Conservation (phyloP, 176 grass and related monocot species). For the Dendrocalamus sinicus region DNA sequence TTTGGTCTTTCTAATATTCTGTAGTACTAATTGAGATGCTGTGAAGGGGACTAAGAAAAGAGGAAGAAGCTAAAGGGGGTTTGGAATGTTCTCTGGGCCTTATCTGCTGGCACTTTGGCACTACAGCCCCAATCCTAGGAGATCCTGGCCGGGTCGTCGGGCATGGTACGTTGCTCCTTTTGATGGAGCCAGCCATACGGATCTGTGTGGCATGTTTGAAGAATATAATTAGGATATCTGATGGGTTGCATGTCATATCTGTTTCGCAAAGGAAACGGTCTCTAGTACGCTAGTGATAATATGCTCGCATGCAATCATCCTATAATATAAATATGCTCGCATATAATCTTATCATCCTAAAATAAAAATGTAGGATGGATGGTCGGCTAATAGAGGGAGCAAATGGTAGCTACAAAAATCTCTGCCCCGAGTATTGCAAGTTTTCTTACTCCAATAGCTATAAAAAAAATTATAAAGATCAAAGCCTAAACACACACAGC, state of each 20-base stretch:
- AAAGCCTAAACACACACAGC: no score
- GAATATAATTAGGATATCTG: background rate
- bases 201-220: background rate
- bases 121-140: slow-evolving; percentile 20
- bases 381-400: no score
- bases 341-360: no score
- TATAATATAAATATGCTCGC: no score
- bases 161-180: slow-evolving; percentile 32
- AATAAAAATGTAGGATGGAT: no score
- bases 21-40: background rate
- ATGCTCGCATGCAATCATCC: background rate
- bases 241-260: background rate
- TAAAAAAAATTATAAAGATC: no score
- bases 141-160: slow-evolving; percentile 37
- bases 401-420: no score
- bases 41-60: slow-evolving; percentile 17
- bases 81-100: slow-evolving; percentile 75
- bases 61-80: slow-evolving; percentile 26
- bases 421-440: no score
- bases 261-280: background rate
- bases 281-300: background rate
- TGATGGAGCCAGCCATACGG: slow-evolving; percentile 30
- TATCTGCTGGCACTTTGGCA: slow-evolving; percentile 49
- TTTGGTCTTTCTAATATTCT: slow-evolving; percentile 1
- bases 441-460: no score